Conservation (phyloP, 805 yeast genomes). For the Wickerhamiella vanderwaltii region DNA sequence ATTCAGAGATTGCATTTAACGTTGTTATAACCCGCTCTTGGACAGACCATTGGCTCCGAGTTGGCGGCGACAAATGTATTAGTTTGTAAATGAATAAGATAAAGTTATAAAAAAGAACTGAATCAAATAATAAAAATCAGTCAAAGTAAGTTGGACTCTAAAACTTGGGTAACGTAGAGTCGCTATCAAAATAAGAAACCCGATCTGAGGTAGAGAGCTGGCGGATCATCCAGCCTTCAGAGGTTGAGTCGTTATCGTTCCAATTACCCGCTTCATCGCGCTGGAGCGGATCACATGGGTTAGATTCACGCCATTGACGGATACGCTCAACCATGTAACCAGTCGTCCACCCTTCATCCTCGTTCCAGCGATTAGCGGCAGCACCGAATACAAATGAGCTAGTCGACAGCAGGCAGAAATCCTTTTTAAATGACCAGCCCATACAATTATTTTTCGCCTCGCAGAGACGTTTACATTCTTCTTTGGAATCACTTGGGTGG, state of each 20-base stretch:
- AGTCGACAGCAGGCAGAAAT: constrained; percentile 13
- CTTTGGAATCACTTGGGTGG: constrained; percentile 12
- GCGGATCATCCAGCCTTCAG: constrained; percentile 22
- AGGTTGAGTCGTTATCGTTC: constrained; percentile 11
- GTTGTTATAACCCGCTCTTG: too few relatives aligned
- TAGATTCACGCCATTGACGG: constrained; percentile 18
- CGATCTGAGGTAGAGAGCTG: too few relatives aligned
- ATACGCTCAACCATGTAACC: constrained; percentile 29
- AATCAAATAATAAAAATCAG: too few relatives aligned
- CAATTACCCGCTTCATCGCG: constrained; percentile 5
- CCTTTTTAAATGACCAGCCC: constrained; percentile 10
- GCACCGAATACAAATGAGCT: constrained; percentile 16
- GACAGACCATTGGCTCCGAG: too few relatives aligned
- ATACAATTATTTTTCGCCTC: constrained; percentile 11
- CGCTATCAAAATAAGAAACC: too few relatives aligned
- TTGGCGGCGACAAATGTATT: too few relatives aligned
- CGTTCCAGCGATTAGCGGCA: constrained; percentile 10
- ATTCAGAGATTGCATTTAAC: too few relatives aligned
- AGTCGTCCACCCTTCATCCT: constrained; percentile 18
- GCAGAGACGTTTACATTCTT: constrained; percentile 15
- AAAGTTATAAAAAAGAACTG: too few relatives aligned
- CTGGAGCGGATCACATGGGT: constrained; percentile 16
- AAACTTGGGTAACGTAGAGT: too few relatives aligned
- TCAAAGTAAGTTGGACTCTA: too few relatives aligned
- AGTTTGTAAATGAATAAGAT: too few relatives aligned